These are phyloP conservation scores for Choiromyces venosus DNA, from an alignment of 495 filamentous ascomycete genomes.

Conservation along the genomic window DNA sequence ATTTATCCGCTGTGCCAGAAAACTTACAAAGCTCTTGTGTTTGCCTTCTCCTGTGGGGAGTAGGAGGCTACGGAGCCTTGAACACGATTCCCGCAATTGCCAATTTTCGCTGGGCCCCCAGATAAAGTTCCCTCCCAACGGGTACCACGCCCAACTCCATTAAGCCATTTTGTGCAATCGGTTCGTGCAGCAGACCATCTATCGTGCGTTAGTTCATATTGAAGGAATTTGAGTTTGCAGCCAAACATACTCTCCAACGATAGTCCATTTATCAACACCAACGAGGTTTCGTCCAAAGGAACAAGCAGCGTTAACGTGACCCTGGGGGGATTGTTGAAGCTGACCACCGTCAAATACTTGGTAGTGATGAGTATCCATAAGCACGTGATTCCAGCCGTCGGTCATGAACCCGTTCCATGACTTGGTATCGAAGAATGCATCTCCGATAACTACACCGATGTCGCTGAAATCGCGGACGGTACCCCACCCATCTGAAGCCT, in stretches of 20 bases:
- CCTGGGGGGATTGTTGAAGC: slow-evolving; percentile 48
- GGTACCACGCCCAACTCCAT: slow-evolving; percentile 62
- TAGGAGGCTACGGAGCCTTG: slow-evolving; percentile 27
- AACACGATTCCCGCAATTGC: slow-evolving; percentile 50
- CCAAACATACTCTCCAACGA: slow-evolving; percentile 58
- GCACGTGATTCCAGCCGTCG: slow-evolving; percentile 54
- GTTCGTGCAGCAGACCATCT: slow-evolving; percentile 61
- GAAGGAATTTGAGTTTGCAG: background rate
- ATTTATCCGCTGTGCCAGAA: background rate
- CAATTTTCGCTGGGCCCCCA: slow-evolving; percentile 46
- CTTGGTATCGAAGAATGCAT: slow-evolving; percentile 59
- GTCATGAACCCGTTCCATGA: slow-evolving; percentile 72
- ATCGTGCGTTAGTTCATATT: background rate
- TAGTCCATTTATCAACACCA: slow-evolving; percentile 61
- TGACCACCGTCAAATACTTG: slow-evolving; percentile 60
- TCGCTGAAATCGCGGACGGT: slow-evolving; percentile 54
- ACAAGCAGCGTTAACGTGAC: slow-evolving; percentile 54
- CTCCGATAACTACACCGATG: slow-evolving; percentile 57
- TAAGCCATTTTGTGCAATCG: slow-evolving; percentile 68
- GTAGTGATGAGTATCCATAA: slow-evolving; percentile 66
- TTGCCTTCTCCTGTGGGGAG: slow-evolving; percentile 24
- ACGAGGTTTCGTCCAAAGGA: slow-evolving; percentile 48
- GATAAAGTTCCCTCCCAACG: slow-evolving; percentile 63
- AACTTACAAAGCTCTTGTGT: slow-evolving; percentile 34
- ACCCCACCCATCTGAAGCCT: slow-evolving; percentile 49